Evolutionary conservation across 306 rosid species (phyloP).

Genomic region (Mucuna pruriens): DNA sequence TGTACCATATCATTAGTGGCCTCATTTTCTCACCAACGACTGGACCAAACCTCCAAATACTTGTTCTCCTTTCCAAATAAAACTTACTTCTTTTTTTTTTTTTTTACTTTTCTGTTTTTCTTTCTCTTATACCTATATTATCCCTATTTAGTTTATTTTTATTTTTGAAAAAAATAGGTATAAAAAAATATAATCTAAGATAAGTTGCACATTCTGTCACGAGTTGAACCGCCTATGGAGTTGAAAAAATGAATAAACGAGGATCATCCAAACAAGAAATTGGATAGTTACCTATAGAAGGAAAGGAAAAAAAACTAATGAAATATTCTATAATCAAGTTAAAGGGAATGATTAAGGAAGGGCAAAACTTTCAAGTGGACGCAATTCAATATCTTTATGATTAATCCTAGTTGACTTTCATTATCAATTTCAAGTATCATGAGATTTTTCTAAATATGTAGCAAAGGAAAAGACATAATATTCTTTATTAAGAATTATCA

Average conservation of each 20-base stretch:
- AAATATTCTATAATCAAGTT: background rate
- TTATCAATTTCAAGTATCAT: background rate
- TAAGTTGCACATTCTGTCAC: background rate
- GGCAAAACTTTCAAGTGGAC: background rate
- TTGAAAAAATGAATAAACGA: background rate
- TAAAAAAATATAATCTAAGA: background rate
- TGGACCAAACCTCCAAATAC: background rate
- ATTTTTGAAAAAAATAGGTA: background rate
- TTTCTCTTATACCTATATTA: background rate
- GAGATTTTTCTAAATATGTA: background rate
- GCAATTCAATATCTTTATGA: background rate
- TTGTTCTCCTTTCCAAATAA: background rate
- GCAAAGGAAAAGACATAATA: background rate
- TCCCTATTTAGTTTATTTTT: background rate
- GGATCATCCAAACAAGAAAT: background rate
- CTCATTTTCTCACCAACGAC: background rate
- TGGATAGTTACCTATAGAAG: background rate
- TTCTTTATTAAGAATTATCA: background rate
- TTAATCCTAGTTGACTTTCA: background rate
- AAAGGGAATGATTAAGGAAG: background rate
- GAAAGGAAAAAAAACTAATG: background rate
- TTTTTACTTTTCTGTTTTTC: background rate
- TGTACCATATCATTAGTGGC: slow-evolving; percentile 6
- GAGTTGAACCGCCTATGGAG: background rate
- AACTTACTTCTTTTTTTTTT: background rate